Conservation (phyloP, 2,329 filamentous ascomycete genomes). For the Ampelomyces quisqualis region DNA sequence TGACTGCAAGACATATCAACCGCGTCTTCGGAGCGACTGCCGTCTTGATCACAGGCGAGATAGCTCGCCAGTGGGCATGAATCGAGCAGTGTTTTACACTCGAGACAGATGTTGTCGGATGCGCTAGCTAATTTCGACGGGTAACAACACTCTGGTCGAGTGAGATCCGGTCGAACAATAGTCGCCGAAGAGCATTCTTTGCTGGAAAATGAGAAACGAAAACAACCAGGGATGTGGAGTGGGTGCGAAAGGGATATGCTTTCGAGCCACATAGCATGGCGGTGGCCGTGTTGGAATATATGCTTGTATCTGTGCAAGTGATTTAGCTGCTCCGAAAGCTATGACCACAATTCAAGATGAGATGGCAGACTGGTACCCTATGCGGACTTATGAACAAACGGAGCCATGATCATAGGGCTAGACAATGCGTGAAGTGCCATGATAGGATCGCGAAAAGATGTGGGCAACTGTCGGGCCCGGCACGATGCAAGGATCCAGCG, state of each 20-base stretch:
- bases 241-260: no score
- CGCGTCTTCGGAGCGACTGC: slow-evolving; percentile 2
- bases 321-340: no score
- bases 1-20: background rate
- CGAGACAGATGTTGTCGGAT: no score
- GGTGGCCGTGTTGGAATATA: background rate
- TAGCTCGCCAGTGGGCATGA: slow-evolving; percentile 1
- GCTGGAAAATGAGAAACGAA: background rate
- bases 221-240: no score
- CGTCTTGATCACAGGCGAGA: background rate
- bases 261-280: background rate
- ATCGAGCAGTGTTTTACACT: no score
- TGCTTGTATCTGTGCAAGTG: background rate
- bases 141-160: background rate
- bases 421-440: background rate
- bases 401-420: background rate
- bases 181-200: no score
- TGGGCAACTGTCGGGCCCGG: no score
- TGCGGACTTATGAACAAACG: background rate
- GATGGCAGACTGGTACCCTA: background rate
- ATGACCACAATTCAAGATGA: background rate
- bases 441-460: background rate
- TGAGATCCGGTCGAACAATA: no score
- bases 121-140: background rate
- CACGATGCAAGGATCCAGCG: no score